Base-by-base conservation (phyloP, 108 stramenopile genomes). In the Fistulifera solaris region DNA sequence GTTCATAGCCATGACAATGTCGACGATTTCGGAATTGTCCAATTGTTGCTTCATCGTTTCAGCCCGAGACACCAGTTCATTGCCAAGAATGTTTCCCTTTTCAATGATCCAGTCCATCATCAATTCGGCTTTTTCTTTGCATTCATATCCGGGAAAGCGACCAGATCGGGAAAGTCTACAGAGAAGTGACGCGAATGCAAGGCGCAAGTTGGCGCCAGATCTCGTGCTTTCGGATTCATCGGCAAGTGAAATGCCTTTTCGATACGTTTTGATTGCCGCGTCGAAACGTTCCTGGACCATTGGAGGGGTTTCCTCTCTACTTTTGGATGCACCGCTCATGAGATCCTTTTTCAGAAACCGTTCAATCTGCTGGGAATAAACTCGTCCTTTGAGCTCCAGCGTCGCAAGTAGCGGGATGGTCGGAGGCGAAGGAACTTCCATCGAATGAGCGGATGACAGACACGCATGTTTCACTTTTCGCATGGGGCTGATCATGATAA, bases 1-100 rank as follows among this genome's bases (percentile, higher is more conserved):
- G 46, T 73, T 58, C 72, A 73, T 73, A 10, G 72, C 72, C 18
- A 38, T 53, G 1, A 73, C 23, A 21, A 65, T 63, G 49, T 73
- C 59, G 31, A 46, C 50, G 19, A 63, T 31, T 23, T 49, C 35
- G 7, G 52, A 27, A 45, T 52, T 42, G 17, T 52, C 8, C 6
- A 35, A 35, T 35, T 35, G 6, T 35, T 8, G 31, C 31, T 21
- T 45, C 44, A 45, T 45, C 11, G 2, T 2, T 5, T 21, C 4
- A 21, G 21, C 44, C 21, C 19, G 2, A 8, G 19, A 21, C 3
- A 17, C 17, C 2, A 17, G 17, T 45, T 21, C 17, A 21, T 11
- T 45, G 31, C 31, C 31, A 35, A 35, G 3, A 35, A 35, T 35
- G 8, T 8, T 8, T 35, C 21, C 44, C 7, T 45, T 17, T 11